Percentiles rank a stretch among this genome's conserved stretches.
Conservation (phyloP, 176 grass and related monocot species). For the Triticum urartu region DNA sequence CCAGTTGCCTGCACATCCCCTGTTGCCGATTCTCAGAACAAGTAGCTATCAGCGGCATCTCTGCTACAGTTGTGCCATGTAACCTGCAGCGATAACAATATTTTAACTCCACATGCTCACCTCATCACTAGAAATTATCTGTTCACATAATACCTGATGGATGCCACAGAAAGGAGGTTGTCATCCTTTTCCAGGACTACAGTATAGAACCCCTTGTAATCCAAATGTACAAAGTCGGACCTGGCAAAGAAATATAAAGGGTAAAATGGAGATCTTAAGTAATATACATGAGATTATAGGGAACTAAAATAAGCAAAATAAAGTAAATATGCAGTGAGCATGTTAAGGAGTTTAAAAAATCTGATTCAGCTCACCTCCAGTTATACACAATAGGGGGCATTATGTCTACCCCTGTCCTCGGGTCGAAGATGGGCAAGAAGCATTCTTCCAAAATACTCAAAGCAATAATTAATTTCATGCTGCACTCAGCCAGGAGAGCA, state of each 20-base stretch:
- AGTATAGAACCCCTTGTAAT: conserved; percentile 91
- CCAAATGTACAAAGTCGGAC: conserved; percentile 75
- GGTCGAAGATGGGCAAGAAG: conserved; percentile 83
- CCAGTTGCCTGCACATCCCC: conserved; percentile 76
- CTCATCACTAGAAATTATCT: neutral
- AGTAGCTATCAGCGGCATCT: conserved; percentile 89
- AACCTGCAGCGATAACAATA: conserved; percentile 49
- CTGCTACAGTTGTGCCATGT: conserved; percentile 63
- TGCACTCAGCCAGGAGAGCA: conserved; percentile 85
- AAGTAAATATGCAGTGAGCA: conserved; percentile 6
- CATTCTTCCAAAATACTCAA: conserved; percentile 91
- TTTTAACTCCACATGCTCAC: conserved; percentile 22
- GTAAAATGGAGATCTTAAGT: conserved; percentile 17
- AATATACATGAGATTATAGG: neutral
- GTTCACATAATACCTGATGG: conserved; percentile 60
- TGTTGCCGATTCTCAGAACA: conserved; percentile 56
- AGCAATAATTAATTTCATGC: conserved; percentile 81
- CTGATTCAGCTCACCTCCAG: conserved; percentile 57
- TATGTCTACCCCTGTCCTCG: conserved; percentile 73
- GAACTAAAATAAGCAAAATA: conserved; percentile 26
- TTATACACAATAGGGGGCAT: conserved; percentile 86
- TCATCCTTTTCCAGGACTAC: conserved; percentile 87
- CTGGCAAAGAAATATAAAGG: conserved; percentile 46
- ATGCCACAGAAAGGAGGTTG: conserved; percentile 79
- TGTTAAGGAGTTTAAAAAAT: neutral